Evolutionary conservation across 805 yeast genomes (phyloP), one percentile per base, ranked within the genome.

Genomic region (Cyberlindnera lachancei): DNA sequence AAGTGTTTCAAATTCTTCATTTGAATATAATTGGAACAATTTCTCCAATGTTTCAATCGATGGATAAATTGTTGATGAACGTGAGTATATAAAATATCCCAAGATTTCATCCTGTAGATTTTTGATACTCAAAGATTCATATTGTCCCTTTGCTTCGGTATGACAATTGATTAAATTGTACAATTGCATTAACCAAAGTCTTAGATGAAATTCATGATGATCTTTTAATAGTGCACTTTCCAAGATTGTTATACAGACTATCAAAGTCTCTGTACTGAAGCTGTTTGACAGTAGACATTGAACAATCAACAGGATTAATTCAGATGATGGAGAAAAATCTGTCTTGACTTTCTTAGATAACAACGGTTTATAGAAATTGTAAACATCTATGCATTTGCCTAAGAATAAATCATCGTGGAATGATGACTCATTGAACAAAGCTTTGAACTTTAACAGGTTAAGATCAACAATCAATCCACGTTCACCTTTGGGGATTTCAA

Each of bases 31-130:
- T 2, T 61, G 51, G 27, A 59, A 60, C 5, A 67, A 59, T 4
- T 55, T 50, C n/a, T 61, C 53, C 12, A 59, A 45, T 15, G 61
- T 58, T 3, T 53, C 46, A 12, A 63, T 56, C 2, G 60, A 45
- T 0, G 84, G 83, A 23, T 49, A 53, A 1, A 65, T 40, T 0
- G 73, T 49, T 1, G 76, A 61, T 17, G 64, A 42, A 30, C 84
- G 64, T 0, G 75, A 61, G 8, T 65, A 55, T 8, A 78, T 45
- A 40, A 69, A 64, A 40, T 74, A 70, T 10, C 78, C 70, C 29
- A 82, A 53, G 0, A 84, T 70, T 47, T 88, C 96, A 31, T 68
- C 63, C 55, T 90, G 97, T 7, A 87, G 56, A 58, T 79, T 76
- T 48, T 81, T 84, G 44, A 86, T 70, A 23, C 75, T 72, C 31